phyloP scores from a whole-genome alignment of 495 filamentous ascomycete genomes.

The Annulohypoxylon stygium region DNA sequence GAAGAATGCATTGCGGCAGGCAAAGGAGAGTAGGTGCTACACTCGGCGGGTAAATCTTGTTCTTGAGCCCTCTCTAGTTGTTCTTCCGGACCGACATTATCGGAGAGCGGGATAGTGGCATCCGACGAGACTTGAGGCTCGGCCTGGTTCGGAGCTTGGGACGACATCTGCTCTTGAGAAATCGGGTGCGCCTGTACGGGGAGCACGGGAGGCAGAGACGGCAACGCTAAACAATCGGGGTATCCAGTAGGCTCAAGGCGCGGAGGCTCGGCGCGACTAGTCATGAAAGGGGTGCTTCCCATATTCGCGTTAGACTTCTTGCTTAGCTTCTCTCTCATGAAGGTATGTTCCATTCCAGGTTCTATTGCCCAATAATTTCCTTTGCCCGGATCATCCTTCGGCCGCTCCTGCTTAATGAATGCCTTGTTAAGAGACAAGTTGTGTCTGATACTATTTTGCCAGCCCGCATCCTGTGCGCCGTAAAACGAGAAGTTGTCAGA shows the following conservation, averaged over 20 bases:
- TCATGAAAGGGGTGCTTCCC: conserved; percentile 64
- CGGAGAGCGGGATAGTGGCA: conserved; percentile 92
- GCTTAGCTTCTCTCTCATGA: conserved; percentile 84
- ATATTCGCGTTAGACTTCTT: conserved; percentile 60
- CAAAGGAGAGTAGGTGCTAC: conserved; percentile 70
- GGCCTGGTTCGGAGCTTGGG: conserved; percentile 46
- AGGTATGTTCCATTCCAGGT: conserved; percentile 86
- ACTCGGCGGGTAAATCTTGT: conserved; percentile 66
- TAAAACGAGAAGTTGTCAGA: conserved; percentile 93
- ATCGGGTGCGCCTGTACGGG: conserved; percentile 37
- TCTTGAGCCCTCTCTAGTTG: conserved; percentile 61
- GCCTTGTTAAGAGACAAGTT: conserved; percentile 98
- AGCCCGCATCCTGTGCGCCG: conserved; percentile 83
- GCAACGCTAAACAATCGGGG: conserved; percentile 51
- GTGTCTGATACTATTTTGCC: conserved; percentile 99
- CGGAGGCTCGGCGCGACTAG: conserved; percentile 58
- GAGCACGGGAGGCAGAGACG: conserved; percentile 53
- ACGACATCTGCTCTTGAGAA: conserved; percentile 22
- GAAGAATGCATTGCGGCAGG: conserved; percentile 78
- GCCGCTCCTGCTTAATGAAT: conserved; percentile 95
- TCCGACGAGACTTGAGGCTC: conserved; percentile 84
- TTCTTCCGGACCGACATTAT: conserved; percentile 76
- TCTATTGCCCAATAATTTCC: conserved; percentile 98
- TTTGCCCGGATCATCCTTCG: conserved; percentile 97
- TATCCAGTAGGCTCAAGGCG: conserved; percentile 41